phyloP scores from a whole-genome alignment of 345 rosid genomes.

The Hypericum androsaemum region DNA sequence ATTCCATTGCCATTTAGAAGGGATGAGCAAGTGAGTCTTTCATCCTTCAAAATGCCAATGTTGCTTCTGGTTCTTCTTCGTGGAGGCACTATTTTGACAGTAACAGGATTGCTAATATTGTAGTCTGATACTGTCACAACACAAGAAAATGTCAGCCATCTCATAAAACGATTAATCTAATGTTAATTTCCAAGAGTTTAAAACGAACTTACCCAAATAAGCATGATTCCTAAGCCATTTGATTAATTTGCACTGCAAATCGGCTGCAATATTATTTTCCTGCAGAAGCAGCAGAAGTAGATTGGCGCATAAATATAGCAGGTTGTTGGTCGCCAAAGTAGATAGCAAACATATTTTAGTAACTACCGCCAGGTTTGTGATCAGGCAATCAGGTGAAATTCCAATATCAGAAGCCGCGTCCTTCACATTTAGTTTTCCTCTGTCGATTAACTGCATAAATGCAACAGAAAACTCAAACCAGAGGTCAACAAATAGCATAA shows the following conservation, averaged over 20 bases:
- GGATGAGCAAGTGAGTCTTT: slow-evolving; percentile 28
- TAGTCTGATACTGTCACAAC: slow-evolving; percentile 32
- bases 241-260: slow-evolving; percentile 48
- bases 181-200: slow-evolving; percentile 32
- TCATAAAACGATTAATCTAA: slow-evolving; percentile 31
- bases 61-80: slow-evolving; percentile 54
- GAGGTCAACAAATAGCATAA: too few relatives aligned
- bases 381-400: slow-evolving; percentile 50
- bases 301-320: slow-evolving; percentile 2
- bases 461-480: too few relatives aligned
- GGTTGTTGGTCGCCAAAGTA: slow-evolving; percentile 3
- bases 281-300: slow-evolving; percentile 21
- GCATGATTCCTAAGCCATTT: slow-evolving; percentile 78
- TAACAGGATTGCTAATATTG: slow-evolving; percentile 47
- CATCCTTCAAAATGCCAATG: slow-evolving; percentile 29
- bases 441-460: slow-evolving; percentile 57
- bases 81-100: slow-evolving; percentile 54
- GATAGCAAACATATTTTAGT: slow-evolving; percentile 4
- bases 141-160: slow-evolving; percentile 37
- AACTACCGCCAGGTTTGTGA: slow-evolving; percentile 55
- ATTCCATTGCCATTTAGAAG: slow-evolving; percentile 31
- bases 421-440: slow-evolving; percentile 68
- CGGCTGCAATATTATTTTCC: slow-evolving; percentile 61
- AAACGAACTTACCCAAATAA: slow-evolving; percentile 32
- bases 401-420: slow-evolving; percentile 76